phyloP scores from a whole-genome alignment of 2,329 filamentous ascomycete genomes.

The Raffaelea albimanens region DNA sequence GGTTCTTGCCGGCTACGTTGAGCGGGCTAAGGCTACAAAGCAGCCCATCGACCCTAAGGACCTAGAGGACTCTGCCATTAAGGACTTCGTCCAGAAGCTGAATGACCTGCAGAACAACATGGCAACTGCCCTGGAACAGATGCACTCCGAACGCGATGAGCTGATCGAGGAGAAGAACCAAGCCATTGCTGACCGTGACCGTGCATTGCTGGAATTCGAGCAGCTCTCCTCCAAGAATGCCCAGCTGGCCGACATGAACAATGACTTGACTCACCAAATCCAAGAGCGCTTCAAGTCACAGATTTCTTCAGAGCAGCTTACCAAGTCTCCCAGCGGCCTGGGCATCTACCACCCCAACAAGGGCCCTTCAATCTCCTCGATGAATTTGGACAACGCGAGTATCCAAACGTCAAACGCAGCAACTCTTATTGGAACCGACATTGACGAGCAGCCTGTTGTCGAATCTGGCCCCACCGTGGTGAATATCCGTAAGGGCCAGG shows the following conservation, averaged over 20 bases:
- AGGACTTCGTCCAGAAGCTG: conserved; percentile 74
- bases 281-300: conserved; percentile 86
- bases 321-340: conserved; percentile 41
- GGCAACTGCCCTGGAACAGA: conserved; percentile 47
- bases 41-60: conserved; percentile 71
- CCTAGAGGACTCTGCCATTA: conserved; percentile 82
- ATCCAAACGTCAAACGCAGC: conserved; percentile 45
- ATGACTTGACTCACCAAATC: conserved; percentile 87
- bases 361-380: conserved; percentile 38
- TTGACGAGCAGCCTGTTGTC: conserved; percentile 54
- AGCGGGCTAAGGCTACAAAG: conserved; percentile 74
- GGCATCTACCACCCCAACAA: conserved; percentile 46
- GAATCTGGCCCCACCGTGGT: conserved; percentile 81
- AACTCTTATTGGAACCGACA: conserved; percentile 50
- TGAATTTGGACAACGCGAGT: conserved; percentile 43
- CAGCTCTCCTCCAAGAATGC: conserved; percentile 90
- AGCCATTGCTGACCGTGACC: conserved; percentile 78
- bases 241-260: conserved; percentile 90
- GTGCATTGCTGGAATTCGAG: conserved; percentile 91
- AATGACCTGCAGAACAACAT: conserved; percentile 52
- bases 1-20: conserved; percentile 78
- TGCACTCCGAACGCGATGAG: conserved; percentile 66
- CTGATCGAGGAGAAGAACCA: conserved; percentile 77
- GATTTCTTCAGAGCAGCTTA: conserved; percentile 32
- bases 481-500: conserved; percentile 87